Conservation (phyloP, 2,329 filamentous ascomycete species). For the Elsinoe batatas region DNA sequence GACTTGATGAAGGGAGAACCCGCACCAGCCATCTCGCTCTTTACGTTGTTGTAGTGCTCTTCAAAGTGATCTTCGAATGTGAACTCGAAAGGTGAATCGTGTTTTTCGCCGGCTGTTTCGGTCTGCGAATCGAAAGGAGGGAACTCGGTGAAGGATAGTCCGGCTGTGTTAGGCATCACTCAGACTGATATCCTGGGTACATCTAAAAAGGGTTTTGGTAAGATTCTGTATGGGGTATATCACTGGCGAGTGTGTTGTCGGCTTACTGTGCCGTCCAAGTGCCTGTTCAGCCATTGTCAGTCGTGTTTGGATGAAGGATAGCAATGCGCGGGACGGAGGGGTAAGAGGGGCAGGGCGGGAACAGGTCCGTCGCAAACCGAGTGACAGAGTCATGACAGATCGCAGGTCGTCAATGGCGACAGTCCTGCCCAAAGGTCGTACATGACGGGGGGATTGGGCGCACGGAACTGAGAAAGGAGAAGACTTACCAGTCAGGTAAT, state of each 20-base stretch:
- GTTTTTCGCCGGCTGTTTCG: conserved; percentile 20
- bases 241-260: conserved; percentile 33
- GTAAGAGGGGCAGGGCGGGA: not conserved
- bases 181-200: conserved; percentile 11
- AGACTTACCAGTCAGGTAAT: conserved; percentile 9
- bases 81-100: conserved; percentile 28
- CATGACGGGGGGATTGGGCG: not conserved
- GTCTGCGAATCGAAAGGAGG: conserved; percentile 26
- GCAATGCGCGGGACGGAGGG: not conserved
- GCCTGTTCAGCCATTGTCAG: conserved; percentile 11
- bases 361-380: not conserved
- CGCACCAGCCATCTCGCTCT: conserved; percentile 42
- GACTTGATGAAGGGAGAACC: conserved; percentile 57
- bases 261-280: conserved; percentile 25
- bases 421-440: conserved; percentile 2
- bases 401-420: not conserved
- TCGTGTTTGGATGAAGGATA: not conserved
- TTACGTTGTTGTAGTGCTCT: conserved; percentile 16
- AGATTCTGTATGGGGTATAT: conserved; percentile 24
- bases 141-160: conserved; percentile 24
- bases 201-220: conserved; percentile 14
- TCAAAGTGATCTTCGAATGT: conserved; percentile 23
- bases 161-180: conserved; percentile 15
- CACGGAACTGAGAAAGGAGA: not conserved
- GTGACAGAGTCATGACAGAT: conserved; percentile 3